Base-by-base conservation (phyloP, 202 grass and related monocot genomes). In the Alloteropsis angusta region DNA sequence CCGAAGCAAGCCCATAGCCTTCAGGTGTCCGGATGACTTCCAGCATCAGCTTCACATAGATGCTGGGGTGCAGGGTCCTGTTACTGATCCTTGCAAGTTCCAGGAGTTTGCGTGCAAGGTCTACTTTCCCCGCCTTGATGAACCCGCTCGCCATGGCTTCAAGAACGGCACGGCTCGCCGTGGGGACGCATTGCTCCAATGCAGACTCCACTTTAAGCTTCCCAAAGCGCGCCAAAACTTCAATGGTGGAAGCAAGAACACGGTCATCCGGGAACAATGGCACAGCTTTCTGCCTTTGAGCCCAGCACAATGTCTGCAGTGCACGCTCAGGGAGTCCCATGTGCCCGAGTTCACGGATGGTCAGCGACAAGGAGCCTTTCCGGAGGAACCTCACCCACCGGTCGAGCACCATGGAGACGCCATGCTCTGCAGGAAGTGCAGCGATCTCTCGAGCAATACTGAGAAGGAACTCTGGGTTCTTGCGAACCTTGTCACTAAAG, bases 311-410 rank as follows among this genome's bases (percentile, higher is more conserved):
- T 7, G 88, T 93, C 76, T 98, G 92, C 18, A 98, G 76, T 0
- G 89, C 96, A 21, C 85, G 81, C n/a, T 93, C 81, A 0, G 96
- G 88, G 35, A 85, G 82, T 12, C 89, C 92, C 96, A 98, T 91
- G 59, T 95, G 87, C 49, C 96, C 92, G 17, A 95, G 83, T 82
- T 98, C 92, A 49, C 92, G 85, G 53, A 98, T 87, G 42, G 92
- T 95, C 79, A 95, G 79, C 1, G 96, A 95, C 41, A 98, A 16
- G 50, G 96, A 98, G 0, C 96, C 92, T 49, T 98, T 98, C 66
- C 87, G 81, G 35, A 98, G 81, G 80, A 98, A 95, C 37, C 68
- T 67, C 6, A 64, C 57, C 89, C 92, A 93, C 7, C 46, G 47
- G 55, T 95, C 79, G 2, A 98, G 92, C 79, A 95, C 89, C 43